phyloP scores from a whole-genome alignment of 495 filamentous ascomycete genomes.

The Xylaria sp. region DNA sequence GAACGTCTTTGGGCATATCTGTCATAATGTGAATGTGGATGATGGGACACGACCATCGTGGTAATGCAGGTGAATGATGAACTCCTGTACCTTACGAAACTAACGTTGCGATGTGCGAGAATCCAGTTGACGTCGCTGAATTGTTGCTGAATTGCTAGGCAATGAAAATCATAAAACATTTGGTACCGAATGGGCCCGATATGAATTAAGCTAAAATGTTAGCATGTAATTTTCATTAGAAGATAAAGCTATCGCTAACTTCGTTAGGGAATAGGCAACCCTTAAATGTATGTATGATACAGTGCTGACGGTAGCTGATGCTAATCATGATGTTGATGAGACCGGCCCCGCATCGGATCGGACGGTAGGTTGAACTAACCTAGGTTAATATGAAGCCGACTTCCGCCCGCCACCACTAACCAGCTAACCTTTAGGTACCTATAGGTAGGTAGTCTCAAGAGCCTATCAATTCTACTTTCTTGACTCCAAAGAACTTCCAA shows the following conservation, averaged over 20 bases:
- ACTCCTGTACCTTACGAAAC: not conserved
- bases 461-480: not conserved
- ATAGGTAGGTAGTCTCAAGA: not conserved
- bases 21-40: slow-evolving; percentile 37
- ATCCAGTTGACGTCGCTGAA: no score
- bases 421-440: no score
- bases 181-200: not conserved
- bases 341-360: not conserved
- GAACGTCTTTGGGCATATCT: slow-evolving; percentile 43
- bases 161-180: not conserved
- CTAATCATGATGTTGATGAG: slow-evolving; percentile 16
- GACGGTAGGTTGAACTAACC: slow-evolving; percentile 2
- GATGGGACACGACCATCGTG: slow-evolving; percentile 9
- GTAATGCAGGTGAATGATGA: not conserved
- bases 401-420: not conserved
- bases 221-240: not conserved
- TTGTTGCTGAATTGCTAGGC: not conserved
- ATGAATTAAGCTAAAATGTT: not conserved
- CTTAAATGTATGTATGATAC: not conserved
- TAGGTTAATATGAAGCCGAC: not conserved
- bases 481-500: not conserved
- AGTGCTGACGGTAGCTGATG: slow-evolving; percentile 14
- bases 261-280: not conserved
- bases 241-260: not conserved
- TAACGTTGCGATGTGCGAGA: not conserved